Base-by-base conservation (phyloP, 2,329 filamentous ascomycete species). In the Coniochaeta hoffmannii region DNA sequence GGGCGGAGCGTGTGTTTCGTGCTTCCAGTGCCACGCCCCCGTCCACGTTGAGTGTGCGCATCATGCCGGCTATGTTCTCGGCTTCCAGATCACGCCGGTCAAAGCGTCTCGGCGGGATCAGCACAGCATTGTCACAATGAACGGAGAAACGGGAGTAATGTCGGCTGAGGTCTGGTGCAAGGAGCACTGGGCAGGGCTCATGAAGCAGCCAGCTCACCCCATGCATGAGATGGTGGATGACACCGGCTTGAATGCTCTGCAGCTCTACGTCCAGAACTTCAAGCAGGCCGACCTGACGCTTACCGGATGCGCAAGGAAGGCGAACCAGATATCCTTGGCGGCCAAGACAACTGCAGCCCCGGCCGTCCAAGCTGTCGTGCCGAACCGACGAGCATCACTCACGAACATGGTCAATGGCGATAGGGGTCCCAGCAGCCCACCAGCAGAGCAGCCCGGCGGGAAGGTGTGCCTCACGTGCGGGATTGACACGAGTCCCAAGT, bases 11-110 rank as follows among this genome's bases (percentile, higher is more conserved):
- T 96, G 91, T 68, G 82, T 96, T 12, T 77, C 82, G 54, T 99
- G 94, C 68, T 83, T 90, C 64, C 83, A 88, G 51, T 95, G 90
- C 66, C 81, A 83, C 26, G 67, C 70, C 31, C 69, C 77, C 67
- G 89, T 96, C 62, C 94, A 99, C 66, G 87, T 96, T 52, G 90
- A 90, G 63, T 99, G 94, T 72, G 94, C 94, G 19, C 87, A 90
- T 63, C 87, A 91, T 65, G 83, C 85, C 51, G 89, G 88, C 9
- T 94, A 95, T 68, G 77, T 82, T 1, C 85, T 97, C 50, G 94
- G 92, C 0, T 96, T 99, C 64, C 92, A 97, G 62, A 83, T 99
- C 56, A 86, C 85, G 0, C 90, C 93, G 0, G 87, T 97, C 57
- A 97, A 99, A 72, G 87, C 87, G 53, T 95, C 90, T 17, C 83